Evolutionary conservation across 805 yeast species (phyloP).

Genomic region (Saccharomycopsis javanensis): DNA sequence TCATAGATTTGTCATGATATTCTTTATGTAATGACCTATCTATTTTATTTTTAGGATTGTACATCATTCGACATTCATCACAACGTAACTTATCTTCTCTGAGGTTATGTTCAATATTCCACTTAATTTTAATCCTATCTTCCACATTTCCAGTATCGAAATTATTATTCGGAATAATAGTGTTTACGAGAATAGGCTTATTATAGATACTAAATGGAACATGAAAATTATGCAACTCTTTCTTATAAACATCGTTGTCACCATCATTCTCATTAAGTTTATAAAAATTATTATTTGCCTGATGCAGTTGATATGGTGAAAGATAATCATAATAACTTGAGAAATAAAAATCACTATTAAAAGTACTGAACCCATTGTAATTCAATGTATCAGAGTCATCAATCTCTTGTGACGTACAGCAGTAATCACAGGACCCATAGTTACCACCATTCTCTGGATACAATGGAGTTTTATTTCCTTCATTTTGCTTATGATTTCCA

Average conservation of each 20-base stretch:
- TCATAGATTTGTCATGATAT: conserved; percentile 40
- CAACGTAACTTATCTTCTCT: conserved; percentile 25
- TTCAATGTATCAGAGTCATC: background rate
- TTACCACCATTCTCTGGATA: background rate
- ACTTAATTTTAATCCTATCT: background rate
- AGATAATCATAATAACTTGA: background rate
- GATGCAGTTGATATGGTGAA: background rate
- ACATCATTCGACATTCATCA: conserved; percentile 45
- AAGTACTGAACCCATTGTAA: background rate
- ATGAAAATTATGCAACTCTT: background rate
- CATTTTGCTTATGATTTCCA: background rate
- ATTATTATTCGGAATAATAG: background rate
- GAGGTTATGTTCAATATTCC: background rate
- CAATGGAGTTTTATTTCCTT: background rate
- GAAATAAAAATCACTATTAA: background rate
- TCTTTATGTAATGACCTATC: conserved; percentile 41
- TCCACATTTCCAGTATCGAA: background rate
- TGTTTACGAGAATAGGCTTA: background rate
- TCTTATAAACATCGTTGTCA: background rate
- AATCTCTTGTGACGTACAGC: background rate
- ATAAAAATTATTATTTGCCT: background rate
- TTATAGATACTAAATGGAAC: background rate
- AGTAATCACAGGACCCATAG: background rate
- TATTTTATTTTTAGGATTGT: conserved; percentile 29
- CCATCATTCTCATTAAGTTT: background rate